Evolutionary conservation across 2,329 filamentous ascomycete species (phyloP).

Genomic region (Tolypocladium inflatum): DNA sequence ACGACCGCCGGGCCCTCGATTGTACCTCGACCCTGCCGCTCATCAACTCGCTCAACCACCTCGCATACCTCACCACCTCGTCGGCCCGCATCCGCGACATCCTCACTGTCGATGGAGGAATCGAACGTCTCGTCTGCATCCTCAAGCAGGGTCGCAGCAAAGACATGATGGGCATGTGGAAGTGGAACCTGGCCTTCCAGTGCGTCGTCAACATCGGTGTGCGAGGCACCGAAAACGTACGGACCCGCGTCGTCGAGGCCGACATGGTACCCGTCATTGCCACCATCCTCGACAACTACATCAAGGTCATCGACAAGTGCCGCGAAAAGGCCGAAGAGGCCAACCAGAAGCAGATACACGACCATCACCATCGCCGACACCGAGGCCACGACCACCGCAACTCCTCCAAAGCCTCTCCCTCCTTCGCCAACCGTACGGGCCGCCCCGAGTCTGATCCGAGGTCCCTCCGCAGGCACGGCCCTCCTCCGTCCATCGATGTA

Average conservation of each 20-base stretch:
- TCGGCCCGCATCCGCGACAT: slow-evolving; percentile 97
- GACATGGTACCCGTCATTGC: slow-evolving; percentile 99
- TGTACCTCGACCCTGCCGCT: slow-evolving; percentile 95
- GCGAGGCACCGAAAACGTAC: slow-evolving; percentile 84
- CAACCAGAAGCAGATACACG: slow-evolving; percentile 58
- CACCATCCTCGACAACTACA: slow-evolving; percentile 96
- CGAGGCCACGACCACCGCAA: slow-evolving; percentile 39
- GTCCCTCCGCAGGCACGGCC: slow-evolving; percentile 64
- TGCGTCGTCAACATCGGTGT: slow-evolving; percentile 99
- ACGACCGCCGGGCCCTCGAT: slow-evolving; percentile 93
- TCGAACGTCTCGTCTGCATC: slow-evolving; percentile 93
- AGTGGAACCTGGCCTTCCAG: slow-evolving; percentile 98
- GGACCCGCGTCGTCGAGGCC: slow-evolving; percentile 92
- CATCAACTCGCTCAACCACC: slow-evolving; percentile 98
- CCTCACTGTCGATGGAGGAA: slow-evolving; percentile 94
- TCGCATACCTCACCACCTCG: slow-evolving; percentile 95
- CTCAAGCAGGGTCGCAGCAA: slow-evolving; percentile 94
- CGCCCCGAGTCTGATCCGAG: slow-evolving; percentile 51
- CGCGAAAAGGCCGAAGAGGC: slow-evolving; percentile 78
- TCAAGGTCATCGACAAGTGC: slow-evolving; percentile 88
- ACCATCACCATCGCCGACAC: slow-evolving; percentile 39
- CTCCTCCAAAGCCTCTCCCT: slow-evolving; percentile 34
- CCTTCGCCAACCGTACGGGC: slow-evolving; percentile 42
- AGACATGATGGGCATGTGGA: slow-evolving; percentile 99
- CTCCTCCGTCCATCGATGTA: slow-evolving; percentile 60